These are phyloP conservation scores for Pisolithus orientalis DNA, from an alignment of 768 basidiomycete species.

Conservation along the genomic window DNA sequence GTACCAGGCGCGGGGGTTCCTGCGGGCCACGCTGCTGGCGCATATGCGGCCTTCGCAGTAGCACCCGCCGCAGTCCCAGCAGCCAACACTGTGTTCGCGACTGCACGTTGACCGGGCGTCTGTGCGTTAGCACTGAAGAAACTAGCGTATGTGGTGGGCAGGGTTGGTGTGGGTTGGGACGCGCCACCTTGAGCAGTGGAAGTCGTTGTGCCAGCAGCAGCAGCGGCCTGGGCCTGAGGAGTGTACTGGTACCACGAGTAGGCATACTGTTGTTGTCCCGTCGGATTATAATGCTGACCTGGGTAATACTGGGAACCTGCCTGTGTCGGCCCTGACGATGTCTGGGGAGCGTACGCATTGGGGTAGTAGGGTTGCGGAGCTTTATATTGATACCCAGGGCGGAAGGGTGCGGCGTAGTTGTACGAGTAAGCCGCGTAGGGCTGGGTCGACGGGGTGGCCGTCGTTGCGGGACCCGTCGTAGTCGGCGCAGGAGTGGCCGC, in stretches of 20 bases:
- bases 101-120: slow-evolving; percentile 38
- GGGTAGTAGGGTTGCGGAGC: slow-evolving; percentile 33
- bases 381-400: slow-evolving; percentile 32
- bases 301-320: slow-evolving; percentile 30
- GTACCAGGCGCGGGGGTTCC: slow-evolving; percentile 14
- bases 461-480: slow-evolving; percentile 12
- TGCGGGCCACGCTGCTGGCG: slow-evolving; percentile 22
- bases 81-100: slow-evolving; percentile 47
- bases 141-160: slow-evolving; percentile 33
- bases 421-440: slow-evolving; percentile 30
- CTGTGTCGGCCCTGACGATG: slow-evolving; percentile 21
- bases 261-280: slow-evolving; percentile 35
- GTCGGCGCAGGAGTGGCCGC: slow-evolving; percentile 29
- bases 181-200: slow-evolving; percentile 40
- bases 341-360: slow-evolving; percentile 20
- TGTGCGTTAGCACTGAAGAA: slow-evolving; percentile 33
- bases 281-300: slow-evolving; percentile 28
- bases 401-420: slow-evolving; percentile 30
- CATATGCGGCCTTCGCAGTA: slow-evolving; percentile 22
- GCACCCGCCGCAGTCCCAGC: slow-evolving; percentile 10
- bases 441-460: slow-evolving; percentile 20
- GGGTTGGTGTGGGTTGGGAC: slow-evolving; percentile 24
- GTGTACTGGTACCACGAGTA: slow-evolving; percentile 43
- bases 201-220: slow-evolving; percentile 18
- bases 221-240: slow-evolving; percentile 21